These are phyloP conservation scores for Backusella luteola DNA, from an alignment of 192 early-diverging fungal species.

Conservation along the genomic window DNA sequence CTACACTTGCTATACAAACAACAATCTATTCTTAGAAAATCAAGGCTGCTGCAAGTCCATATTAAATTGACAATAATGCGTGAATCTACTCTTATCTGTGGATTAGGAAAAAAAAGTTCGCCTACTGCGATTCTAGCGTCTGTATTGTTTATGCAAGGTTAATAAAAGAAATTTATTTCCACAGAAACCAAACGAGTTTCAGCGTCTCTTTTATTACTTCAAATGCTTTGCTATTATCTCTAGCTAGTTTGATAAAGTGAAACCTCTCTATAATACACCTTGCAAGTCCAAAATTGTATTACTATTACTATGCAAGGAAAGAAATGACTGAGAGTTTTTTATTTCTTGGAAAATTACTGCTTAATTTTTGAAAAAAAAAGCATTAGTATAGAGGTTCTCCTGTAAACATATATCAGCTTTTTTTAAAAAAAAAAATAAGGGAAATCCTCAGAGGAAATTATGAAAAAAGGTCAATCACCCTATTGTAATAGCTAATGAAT, in stretches of 20 bases:
- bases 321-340: too few species aligned
- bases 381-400: too few species aligned
- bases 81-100: neutral
- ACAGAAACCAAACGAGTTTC: neutral
- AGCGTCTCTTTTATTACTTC: neutral
- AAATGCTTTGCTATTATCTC: neutral
- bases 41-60: neutral
- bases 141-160: neutral
- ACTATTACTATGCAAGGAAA: too few species aligned
- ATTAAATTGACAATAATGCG: neutral
- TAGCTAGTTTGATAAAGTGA: neutral
- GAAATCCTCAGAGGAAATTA: neutral
- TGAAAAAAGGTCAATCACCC: neutral
- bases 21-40: neutral
- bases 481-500: neutral
- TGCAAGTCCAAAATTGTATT: too few species aligned
- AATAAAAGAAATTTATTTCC: neutral
- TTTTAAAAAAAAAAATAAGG: neutral
- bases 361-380: too few species aligned
- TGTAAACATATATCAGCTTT: neutral
- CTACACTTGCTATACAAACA: neutral
- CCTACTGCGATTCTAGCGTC: too few species aligned
- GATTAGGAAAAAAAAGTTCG: neutral
- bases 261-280: too few species aligned
- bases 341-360: too few species aligned